These are phyloP conservation scores for Pachysandra terminalis DNA, from an alignment of 164 flowering plant genomes.

Conservation along the genomic window DNA sequence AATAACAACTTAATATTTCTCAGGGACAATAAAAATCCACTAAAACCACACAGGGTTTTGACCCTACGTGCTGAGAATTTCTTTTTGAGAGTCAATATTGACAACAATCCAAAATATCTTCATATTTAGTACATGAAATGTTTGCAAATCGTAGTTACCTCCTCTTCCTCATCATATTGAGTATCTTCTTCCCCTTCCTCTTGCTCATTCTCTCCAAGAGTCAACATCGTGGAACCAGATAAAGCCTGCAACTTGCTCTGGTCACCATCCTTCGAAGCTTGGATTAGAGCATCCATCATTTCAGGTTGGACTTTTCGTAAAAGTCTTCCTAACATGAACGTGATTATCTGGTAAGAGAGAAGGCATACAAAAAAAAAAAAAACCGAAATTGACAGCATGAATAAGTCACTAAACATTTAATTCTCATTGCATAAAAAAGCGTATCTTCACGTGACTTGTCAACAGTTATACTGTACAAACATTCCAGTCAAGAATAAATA, in stretches of 20 bases:
- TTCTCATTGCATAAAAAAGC: neutral
- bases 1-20: neutral
- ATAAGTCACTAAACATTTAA: neutral
- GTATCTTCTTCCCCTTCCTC: constrained; percentile 39
- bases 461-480: neutral
- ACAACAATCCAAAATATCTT: neutral
- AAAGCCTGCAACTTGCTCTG: constrained; percentile 40
- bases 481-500: neutral
- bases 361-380: neutral
- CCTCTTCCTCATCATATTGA: constrained; percentile 47
- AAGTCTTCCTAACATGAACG: constrained; percentile 57
- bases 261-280: constrained; percentile 77
- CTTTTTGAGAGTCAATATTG: too few relatives aligned
- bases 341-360: neutral
- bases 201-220: constrained; percentile 33
- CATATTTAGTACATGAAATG: neutral
- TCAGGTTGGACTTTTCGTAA: constrained; percentile 63
- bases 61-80: too few relatives aligned
- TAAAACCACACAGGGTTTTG: too few relatives aligned
- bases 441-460: neutral
- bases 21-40: neutral
- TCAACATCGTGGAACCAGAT: constrained; percentile 27
- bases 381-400: too few relatives aligned
- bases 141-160: neutral
- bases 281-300: constrained; percentile 71